A percentile compares a stretch with the other conserved stretches of the same genome.
Conservation (phyloP, 2,329 filamentous ascomycete species). For the Hypoxylon sp. region DNA sequence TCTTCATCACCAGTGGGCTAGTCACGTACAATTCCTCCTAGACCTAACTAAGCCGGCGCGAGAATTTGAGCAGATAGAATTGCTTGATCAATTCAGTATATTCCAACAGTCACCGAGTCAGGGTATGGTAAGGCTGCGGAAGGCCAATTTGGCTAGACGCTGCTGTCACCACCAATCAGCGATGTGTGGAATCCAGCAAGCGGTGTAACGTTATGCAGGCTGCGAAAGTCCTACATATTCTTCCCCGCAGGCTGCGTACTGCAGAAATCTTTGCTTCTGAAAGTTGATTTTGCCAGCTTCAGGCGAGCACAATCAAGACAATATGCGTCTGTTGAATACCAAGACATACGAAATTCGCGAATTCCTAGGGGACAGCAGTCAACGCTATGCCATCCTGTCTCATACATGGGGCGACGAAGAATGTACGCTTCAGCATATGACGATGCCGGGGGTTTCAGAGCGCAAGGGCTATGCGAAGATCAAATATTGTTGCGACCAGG, state of each 20-base stretch:
- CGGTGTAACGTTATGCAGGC: too few species aligned
- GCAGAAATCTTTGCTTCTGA: too few species aligned
- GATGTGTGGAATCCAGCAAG: too few species aligned
- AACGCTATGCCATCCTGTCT: neutral
- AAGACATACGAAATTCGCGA: neutral
- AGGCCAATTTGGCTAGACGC: constrained; percentile 45
- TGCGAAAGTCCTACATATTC: too few species aligned
- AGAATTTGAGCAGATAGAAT: constrained; percentile 77
- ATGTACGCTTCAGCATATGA: neutral
- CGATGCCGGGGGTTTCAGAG: neutral
- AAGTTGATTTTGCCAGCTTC: too few species aligned
- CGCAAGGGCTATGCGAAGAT: neutral
- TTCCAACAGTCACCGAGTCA: constrained; percentile 51
- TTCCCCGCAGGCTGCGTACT: too few species aligned
- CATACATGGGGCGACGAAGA: neutral
- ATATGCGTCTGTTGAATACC: neutral
- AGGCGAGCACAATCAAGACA: neutral
- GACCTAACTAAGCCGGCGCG: constrained; percentile 76
- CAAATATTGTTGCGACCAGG: neutral
- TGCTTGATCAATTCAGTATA: constrained; percentile 72
- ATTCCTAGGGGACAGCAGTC: neutral
- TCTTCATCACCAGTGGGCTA: constrained; percentile 75
- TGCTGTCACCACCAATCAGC: too few species aligned
- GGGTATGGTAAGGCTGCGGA: constrained; percentile 30
- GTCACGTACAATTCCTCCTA: constrained; percentile 73